Evolutionary conservation across 108 stramenopile species (phyloP).

Genomic region (Conticribra weissflogii): DNA sequence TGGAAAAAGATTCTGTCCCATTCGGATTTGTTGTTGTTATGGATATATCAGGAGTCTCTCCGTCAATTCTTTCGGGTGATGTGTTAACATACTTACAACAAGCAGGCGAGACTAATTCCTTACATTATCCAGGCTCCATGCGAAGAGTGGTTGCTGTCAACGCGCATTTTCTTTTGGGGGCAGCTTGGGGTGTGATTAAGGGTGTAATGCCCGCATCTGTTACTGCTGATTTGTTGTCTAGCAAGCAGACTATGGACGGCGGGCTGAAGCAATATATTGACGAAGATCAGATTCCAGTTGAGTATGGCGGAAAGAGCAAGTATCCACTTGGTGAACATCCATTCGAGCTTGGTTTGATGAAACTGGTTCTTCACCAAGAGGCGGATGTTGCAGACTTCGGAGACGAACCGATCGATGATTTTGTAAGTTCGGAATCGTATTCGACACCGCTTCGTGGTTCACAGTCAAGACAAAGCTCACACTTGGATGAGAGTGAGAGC

Average conservation of each 20-base stretch:
- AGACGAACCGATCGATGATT: slow-evolving; percentile 11
- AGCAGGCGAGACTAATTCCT: slow-evolving; percentile 61
- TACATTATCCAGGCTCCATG: slow-evolving; percentile 61
- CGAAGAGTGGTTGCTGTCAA: slow-evolving; percentile 53
- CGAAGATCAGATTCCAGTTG: slow-evolving; percentile 61
- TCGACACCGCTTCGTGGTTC: neutral
- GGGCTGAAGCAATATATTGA: slow-evolving; percentile 59
- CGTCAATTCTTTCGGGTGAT: slow-evolving; percentile 55
- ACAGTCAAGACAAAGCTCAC: neutral
- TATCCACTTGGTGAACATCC: slow-evolving; percentile 63
- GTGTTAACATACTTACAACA: slow-evolving; percentile 59
- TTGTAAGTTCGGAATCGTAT: neutral
- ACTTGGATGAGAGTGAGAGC: neutral
- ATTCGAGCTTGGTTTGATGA: slow-evolving; percentile 46
- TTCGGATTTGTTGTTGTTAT: slow-evolving; percentile 67
- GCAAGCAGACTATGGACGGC: slow-evolving; percentile 41
- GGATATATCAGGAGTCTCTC: slow-evolving; percentile 57
- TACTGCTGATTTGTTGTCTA: slow-evolving; percentile 52
- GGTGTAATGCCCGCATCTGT: slow-evolving; percentile 58
- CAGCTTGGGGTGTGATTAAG: slow-evolving; percentile 50
- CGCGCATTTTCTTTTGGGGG: slow-evolving; percentile 63
- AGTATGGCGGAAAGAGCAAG: slow-evolving; percentile 61
- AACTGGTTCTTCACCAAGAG: slow-evolving; percentile 23
- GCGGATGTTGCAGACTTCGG: slow-evolving; percentile 4
- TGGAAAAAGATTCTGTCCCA: slow-evolving; percentile 25